Percentiles rank a stretch among this genome's conserved stretches.
Evolutionary conservation across 352 stramenopile genomes (phyloP).

Genomic region (Chrysophaeum taylorii): DNA sequence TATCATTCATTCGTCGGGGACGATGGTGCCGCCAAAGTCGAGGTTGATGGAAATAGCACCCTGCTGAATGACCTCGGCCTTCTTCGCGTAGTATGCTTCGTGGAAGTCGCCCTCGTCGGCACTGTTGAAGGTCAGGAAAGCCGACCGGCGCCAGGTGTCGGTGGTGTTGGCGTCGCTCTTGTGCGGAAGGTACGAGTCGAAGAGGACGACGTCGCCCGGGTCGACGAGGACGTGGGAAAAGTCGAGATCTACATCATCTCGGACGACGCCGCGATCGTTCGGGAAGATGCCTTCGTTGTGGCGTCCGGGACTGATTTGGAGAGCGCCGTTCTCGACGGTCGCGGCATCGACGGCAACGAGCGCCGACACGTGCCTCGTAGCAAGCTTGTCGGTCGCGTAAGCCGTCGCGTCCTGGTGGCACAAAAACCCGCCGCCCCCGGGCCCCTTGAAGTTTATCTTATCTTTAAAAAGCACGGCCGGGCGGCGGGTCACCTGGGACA

Average conservation of each 20-base stretch:
- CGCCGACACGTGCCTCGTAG: conserved; percentile 20
- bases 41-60: conserved; percentile 14
- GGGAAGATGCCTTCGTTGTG: conserved; percentile 20
- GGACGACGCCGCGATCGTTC: conserved; percentile 13
- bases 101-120: conserved; percentile 22
- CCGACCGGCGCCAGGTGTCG: conserved; percentile 2
- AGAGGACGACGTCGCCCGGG: conserved; percentile 22
- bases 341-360: conserved; percentile 25
- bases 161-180: conserved; percentile 10
- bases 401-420: conserved; percentile 25
- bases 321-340: conserved; percentile 21
- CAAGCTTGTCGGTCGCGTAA: conserved; percentile 20
- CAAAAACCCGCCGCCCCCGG: conserved; percentile 22
- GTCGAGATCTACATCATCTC: conserved; percentile 13
- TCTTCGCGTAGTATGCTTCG: conserved; percentile 23
- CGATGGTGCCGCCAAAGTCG: conserved; percentile 8
- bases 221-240: conserved; percentile 19
- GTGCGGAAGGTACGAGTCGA: conserved; percentile 24
- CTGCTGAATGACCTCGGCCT: conserved; percentile 17
- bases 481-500: conserved; percentile 23
- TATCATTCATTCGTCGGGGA: too few species aligned
- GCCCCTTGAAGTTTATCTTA: conserved; percentile 27
- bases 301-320: conserved; percentile 19
- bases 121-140: conserved; percentile 27
- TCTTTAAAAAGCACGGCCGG: conserved; percentile 26